These are phyloP conservation scores for Pascua guehoae DNA, from an alignment of 1,284 basidiomycete genomes.

Conservation along the genomic window DNA sequence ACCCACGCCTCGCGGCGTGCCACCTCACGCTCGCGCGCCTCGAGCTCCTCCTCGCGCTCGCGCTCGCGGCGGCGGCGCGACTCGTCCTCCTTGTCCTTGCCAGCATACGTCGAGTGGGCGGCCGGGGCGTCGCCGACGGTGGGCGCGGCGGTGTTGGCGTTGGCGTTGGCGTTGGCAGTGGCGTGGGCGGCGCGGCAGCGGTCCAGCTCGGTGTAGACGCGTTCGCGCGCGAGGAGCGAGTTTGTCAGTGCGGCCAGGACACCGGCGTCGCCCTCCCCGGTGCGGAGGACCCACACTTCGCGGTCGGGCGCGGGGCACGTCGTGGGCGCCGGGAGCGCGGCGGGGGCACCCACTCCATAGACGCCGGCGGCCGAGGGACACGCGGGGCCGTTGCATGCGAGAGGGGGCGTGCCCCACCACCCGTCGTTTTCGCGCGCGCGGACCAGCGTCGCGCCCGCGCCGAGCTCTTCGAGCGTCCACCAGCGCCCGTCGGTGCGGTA, in stretches of 20 bases:
- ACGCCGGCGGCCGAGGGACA: too few relatives aligned
- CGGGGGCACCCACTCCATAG: background rate
- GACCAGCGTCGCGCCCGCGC: slow-evolving; percentile 35
- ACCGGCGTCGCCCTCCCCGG: slow-evolving; percentile 17
- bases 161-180: background rate
- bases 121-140: background rate
- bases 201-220: slow-evolving; percentile 25
- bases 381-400: too few relatives aligned
- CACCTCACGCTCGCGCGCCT: slow-evolving; percentile 41
- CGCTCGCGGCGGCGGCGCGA: too few relatives aligned
- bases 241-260: slow-evolving; percentile 31
- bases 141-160: background rate
- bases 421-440: slow-evolving; percentile 11
- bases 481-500: slow-evolving; percentile 3
- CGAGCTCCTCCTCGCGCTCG: slow-evolving; percentile 35
- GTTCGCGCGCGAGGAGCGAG: slow-evolving; percentile 33
- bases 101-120: background rate
- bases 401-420: too few relatives aligned
- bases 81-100: slow-evolving; percentile 15
- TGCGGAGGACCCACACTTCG: slow-evolving; percentile 42
- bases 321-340: background rate
- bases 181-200: slow-evolving; percentile 16
- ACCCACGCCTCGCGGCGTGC: slow-evolving; percentile 43
- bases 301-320: slow-evolving; percentile 13
- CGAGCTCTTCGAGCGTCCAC: slow-evolving; percentile 44